Base-by-base conservation (phyloP, 495 filamentous ascomycete genomes). In the Podospora pseudocomata region DNA sequence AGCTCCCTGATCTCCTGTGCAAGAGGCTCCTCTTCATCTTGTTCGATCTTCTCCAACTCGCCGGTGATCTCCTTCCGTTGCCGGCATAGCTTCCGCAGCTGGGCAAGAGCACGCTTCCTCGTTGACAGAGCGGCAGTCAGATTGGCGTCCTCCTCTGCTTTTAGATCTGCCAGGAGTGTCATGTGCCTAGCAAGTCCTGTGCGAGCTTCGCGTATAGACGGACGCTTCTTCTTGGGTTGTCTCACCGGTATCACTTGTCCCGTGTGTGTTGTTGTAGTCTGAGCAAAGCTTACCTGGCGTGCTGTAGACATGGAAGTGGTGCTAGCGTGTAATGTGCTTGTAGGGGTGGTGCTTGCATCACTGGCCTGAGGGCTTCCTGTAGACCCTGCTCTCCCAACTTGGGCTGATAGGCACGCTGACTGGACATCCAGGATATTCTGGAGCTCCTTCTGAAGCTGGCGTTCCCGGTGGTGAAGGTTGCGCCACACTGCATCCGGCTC, bases 381-480 rank as follows among this genome's bases (percentile, higher is more conserved):
- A 49, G 39, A 49, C 39, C 39, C 39, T 49, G 39, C 39, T 49
- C 39, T 49, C 2, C 39, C 39, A 20, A 20, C 55, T 13, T 58
- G n/a, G 7, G 65, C 81, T 20, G 72, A 80, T 53, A 97, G 82
- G 28, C 92, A 92, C 53, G 89, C 86, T 59, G 90, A 89, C 78
- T 98, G 94, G 0, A 91, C 90, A 79, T 98, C 93, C 30, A 98
- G 86, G 4, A 97, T 79, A 28, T 80, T 74, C 76, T 98, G 94
- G 4, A 98, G 83, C 60, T 93, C 88, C 49, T 82, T 82, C 68
- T 97, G 89, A 19, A 97, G 87, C 63, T 86, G 79, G 27, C 76
- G 81, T 67, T 90, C 86, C 65, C 83, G 85, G n/a, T 74, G 73
- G 61, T 76, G 75, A 2, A 80, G 70, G 62, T 70, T 76, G 1